Percentiles rank a stretch among this genome's conserved stretches.
These are phyloP conservation scores for Agrocybe pediades DNA, from an alignment of 768 basidiomycete species.

Conservation along the genomic window DNA sequence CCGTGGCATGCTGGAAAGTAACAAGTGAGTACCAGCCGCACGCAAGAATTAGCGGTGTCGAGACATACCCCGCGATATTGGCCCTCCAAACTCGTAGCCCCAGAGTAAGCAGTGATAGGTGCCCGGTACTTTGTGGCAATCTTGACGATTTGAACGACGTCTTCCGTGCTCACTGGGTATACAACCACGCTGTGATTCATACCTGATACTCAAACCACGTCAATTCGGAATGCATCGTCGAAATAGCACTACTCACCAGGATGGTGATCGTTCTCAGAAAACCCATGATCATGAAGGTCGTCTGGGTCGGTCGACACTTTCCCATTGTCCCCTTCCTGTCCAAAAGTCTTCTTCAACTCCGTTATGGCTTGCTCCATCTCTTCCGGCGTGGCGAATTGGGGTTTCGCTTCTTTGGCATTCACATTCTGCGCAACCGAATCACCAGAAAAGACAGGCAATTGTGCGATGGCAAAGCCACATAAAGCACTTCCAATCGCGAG, in stretches of 20 bases:
- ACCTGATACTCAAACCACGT: slow-evolving; percentile 32
- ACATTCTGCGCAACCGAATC: background rate
- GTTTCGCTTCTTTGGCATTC: background rate
- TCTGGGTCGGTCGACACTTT: slow-evolving; percentile 52
- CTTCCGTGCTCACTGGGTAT: slow-evolving; percentile 70
- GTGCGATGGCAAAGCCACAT: slow-evolving; percentile 4
- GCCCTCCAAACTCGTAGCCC: slow-evolving; percentile 83
- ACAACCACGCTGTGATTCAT: slow-evolving; percentile 60
- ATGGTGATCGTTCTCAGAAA: slow-evolving; percentile 52
- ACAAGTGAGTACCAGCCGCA: background rate
- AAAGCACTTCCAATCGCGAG: background rate
- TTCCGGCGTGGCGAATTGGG: slow-evolving; percentile 48
- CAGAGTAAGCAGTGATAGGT: slow-evolving; percentile 79
- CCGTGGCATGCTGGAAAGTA: slow-evolving; percentile 35
- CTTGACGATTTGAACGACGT: slow-evolving; percentile 79
- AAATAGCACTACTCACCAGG: slow-evolving; percentile 37
- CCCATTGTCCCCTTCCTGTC: slow-evolving; percentile 22
- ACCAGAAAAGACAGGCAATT: background rate
- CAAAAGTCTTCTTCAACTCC: slow-evolving; percentile 46
- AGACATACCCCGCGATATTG: slow-evolving; percentile 63
- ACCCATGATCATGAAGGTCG: slow-evolving; percentile 56
- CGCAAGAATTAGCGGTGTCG: background rate
- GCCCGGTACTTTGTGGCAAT: slow-evolving; percentile 74
- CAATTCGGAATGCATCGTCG: background rate
- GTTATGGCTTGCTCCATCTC: slow-evolving; percentile 57